A percentile compares a stretch with the other conserved stretches of the same genome.
These are phyloP conservation scores for Kernera saxatilis DNA, from an alignment of 345 rosid genomes.

Conservation along the genomic window DNA sequence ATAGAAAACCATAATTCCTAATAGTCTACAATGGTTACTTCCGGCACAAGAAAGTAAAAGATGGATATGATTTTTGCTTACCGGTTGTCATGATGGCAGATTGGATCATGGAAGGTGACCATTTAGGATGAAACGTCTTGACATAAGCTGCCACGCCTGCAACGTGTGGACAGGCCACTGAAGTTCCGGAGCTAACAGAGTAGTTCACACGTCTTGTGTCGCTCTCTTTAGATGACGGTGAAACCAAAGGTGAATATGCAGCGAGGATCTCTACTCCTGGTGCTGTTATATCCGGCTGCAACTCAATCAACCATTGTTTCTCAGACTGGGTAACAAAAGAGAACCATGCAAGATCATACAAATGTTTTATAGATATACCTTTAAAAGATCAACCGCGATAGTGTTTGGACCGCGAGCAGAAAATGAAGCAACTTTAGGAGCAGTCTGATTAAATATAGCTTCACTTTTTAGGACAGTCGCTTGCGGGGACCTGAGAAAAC, in stretches of 20 bases:
- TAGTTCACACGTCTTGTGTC: conserved; percentile 24
- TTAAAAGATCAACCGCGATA: conserved; percentile 18
- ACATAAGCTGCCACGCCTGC: conserved; percentile 42
- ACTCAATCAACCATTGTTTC: background rate
- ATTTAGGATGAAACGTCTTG: conserved; percentile 38
- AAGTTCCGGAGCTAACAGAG: conserved; percentile 38
- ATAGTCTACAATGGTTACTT: background rate
- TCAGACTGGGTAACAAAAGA: background rate
- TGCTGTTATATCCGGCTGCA: conserved; percentile 47
- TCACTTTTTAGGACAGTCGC: conserved; percentile 27
- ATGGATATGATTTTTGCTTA: background rate
- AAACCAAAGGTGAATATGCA: conserved; percentile 27
- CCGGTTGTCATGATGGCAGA: conserved; percentile 65
- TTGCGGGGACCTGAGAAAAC: conserved; percentile 2
- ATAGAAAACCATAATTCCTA: too few species aligned
- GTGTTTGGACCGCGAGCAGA: conserved; percentile 36
- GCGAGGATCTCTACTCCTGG: conserved; percentile 46
- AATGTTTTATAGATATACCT: conserved; percentile 2
- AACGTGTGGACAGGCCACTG: conserved; percentile 55
- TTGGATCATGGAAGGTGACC: conserved; percentile 54
- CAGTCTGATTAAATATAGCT: background rate
- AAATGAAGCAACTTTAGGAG: conserved; percentile 27
- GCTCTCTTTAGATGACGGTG: background rate
- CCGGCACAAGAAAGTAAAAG: background rate
- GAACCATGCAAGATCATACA: background rate